Evolutionary conservation across 2,329 filamentous ascomycete genomes (phyloP), one percentile per base, ranked within the genome.

Genomic region (Cladosporium sp.): DNA sequence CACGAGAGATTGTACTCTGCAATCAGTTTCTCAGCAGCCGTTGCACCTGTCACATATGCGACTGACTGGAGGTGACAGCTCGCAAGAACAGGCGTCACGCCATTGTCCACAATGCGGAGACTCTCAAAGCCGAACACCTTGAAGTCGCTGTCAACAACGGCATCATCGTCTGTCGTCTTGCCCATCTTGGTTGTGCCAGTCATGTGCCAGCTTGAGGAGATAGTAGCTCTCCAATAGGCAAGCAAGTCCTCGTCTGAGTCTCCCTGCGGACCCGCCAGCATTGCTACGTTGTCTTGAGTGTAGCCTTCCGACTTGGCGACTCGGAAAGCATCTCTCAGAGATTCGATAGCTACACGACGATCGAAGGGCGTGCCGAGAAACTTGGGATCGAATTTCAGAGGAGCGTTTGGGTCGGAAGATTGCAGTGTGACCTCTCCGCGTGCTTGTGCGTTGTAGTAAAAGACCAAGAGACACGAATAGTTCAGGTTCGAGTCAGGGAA

Each of bases 51-150:
- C 15, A 69, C 28, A 44, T 67, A 69, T 1, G 66, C 68, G 14
- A 62, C 64, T 4, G 59, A 61, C 30, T 66, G 55, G 8, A 65
- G 65, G 41, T 69, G 68, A 38, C 62, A 64, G 57, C 64, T 67
- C 2, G 87, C 83, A 70, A 90, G 85, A 68, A 89, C 89, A 0
- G 89, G 88, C 79, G 90, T 89, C 71, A 91, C 87, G 67, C 84
- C 85, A 0, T 85, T 88, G 71, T 61, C 59, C 18, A 61, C 59
- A 12, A 61, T 61, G 38, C 87, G 90, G 54, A 90, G 79, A 76
- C 90, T 90, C 71, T 90, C 86, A 0, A 86, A 90, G 44, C 88
- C 88, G 71, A 84, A 74, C 2, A 85, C 83, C 54, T 83, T 78
- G 61, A 83, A 81, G 72, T 81, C 81, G 28, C 80, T 77, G 66